Percentiles rank a stretch among this genome's conserved stretches.
phyloP scores from a whole-genome alignment of 2,329 filamentous ascomycete genomes.

The Metarhizium album region DNA sequence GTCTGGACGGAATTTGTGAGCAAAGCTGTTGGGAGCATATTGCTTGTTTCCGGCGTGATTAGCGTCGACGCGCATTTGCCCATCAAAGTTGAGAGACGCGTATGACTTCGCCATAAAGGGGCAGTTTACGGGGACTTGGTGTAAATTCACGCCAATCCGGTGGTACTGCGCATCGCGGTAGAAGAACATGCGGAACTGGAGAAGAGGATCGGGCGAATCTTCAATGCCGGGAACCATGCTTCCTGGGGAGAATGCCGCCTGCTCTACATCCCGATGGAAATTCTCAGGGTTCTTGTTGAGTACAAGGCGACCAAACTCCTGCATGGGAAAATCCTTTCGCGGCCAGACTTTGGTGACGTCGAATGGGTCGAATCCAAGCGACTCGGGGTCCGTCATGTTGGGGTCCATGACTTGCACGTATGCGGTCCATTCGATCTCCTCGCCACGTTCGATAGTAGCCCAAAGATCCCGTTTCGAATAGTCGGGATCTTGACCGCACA shows the following conservation, averaged over 20 bases:
- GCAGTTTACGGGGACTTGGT: too few species aligned
- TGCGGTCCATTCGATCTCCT: slow-evolving; percentile 27
- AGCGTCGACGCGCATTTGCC: too few species aligned
- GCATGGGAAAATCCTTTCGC: slow-evolving; percentile 56
- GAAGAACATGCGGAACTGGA: not conserved
- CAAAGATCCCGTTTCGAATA: slow-evolving; percentile 27
- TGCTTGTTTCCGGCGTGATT: too few species aligned
- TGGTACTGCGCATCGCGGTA: too few species aligned
- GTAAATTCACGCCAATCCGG: too few species aligned
- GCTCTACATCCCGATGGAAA: slow-evolving; percentile 39
- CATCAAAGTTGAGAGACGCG: too few species aligned
- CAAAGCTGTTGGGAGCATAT: too few species aligned
- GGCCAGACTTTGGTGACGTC: slow-evolving; percentile 65
- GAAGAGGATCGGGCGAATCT: slow-evolving; percentile 11
- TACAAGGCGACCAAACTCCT: slow-evolving; percentile 54
- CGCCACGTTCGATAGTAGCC: slow-evolving; percentile 31
- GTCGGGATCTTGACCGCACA: slow-evolving; percentile 39
- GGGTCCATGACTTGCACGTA: slow-evolving; percentile 36
- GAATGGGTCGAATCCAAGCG: slow-evolving; percentile 49
- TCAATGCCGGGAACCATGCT: slow-evolving; percentile 40
- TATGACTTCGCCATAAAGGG: too few species aligned
- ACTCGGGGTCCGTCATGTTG: slow-evolving; percentile 37
- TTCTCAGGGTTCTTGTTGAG: slow-evolving; percentile 54
- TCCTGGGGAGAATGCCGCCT: slow-evolving; percentile 39
- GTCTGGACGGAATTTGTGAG: too few species aligned